A percentile compares a stretch with the other conserved stretches of the same genome.
phyloP scores from a whole-genome alignment of 163 green algal species.

The Scenedesmus sp. region DNA sequence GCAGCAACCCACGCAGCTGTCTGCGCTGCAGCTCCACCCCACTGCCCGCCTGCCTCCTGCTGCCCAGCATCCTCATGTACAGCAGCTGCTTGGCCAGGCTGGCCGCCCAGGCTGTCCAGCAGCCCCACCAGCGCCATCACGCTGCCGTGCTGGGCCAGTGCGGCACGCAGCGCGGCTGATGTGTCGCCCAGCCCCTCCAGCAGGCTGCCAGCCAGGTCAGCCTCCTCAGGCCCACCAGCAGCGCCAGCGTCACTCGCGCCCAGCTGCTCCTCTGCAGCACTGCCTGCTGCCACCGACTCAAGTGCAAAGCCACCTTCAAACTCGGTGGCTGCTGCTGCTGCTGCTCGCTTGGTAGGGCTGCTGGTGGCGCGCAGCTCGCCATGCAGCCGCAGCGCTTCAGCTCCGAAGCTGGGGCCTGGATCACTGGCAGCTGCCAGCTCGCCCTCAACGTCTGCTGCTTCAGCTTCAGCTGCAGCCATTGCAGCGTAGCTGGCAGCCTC shows the following conservation, averaged over 20 bases:
- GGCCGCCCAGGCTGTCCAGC: background rate
- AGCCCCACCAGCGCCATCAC: background rate
- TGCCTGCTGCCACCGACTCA: background rate
- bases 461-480: background rate
- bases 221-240: background rate
- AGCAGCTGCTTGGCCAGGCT: background rate
- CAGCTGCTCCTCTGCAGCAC: background rate
- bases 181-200: background rate
- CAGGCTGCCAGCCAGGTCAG: background rate
- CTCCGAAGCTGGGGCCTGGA: constrained; percentile 34
- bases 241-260: background rate
- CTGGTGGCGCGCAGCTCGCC: background rate
- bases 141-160: background rate
- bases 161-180: background rate
- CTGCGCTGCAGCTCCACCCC: background rate
- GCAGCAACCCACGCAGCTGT: constrained; percentile 5
- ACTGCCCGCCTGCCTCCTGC: background rate
- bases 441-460: background rate
- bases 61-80: background rate
- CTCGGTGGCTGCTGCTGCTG: background rate
- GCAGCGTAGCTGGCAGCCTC: background rate
- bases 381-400: constrained; percentile 48
- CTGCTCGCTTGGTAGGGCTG: background rate
- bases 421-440: constrained; percentile 64
- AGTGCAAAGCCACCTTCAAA: background rate